Base-by-base conservation (phyloP, 805 yeast genomes). In the Candida montana region DNA sequence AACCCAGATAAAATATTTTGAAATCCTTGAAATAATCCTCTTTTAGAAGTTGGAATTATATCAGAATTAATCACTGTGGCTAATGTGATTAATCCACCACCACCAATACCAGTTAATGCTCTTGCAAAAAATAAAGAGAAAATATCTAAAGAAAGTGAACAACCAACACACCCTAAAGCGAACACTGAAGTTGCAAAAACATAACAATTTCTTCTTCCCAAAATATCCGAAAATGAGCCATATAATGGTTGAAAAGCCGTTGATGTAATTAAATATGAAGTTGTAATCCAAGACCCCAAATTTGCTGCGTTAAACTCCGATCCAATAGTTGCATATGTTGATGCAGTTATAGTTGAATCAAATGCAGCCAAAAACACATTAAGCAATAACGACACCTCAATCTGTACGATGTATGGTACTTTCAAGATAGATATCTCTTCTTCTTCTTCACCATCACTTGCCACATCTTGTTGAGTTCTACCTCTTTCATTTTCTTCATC, bases 271-370 rank as follows among this genome's bases (percentile, higher is more conserved):
- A 68, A 45, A 41, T 68, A 68, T 2, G 69, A 62, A 4, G 71
- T 63, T 3, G 72, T 66, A 30, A 68, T 64, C 71, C 72, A 67
- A 4, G 67, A 59, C 13, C 68, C 68, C 12, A 64, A 41, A 31
- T 59, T 47, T 15, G 61, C 62, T 9, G 66, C 63, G 16, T 60
- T 51, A 36, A 64, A 64, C 39, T 65, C 64, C 33, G 67, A 64
- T 2, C 76, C 76, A 26, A 72, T 70, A 27, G 67, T 59, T 16
- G 75, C 64, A 43, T 71, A 71, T 2, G 72, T 70, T 5, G 75
- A 68, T 3, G 76, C 75, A 10, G 74, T 69, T 31, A 73, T 65
- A 5, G 76, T 71, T 3, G 70, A 64, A 47, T 72, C 77, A 48
- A 73, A 69, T 3, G 74, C 74, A 10, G 71, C 59, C 12, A 72